Base-by-base conservation (phyloP, 129 eudicot species). In the Flaveria brownii region DNA sequence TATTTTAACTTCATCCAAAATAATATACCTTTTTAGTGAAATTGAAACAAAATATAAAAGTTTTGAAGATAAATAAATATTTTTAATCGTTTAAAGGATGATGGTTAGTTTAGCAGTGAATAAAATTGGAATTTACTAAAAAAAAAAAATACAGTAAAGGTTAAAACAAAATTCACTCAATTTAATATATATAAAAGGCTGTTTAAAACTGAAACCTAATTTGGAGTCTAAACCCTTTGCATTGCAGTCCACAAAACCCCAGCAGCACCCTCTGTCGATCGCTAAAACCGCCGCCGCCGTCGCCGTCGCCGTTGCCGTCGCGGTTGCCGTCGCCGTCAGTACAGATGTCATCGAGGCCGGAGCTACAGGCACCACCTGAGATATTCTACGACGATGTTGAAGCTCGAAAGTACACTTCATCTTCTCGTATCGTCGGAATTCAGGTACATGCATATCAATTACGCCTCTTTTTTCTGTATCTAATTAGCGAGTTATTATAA, bases 381-480 rank as follows among this genome's bases (percentile, higher is more conserved):
- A 89, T 95, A 55, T 95, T 95, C 83, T 91, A 95, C 68, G 90
- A 95, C 63, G 97, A 95, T 13, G 85, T 83, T 49, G 99, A 95
- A 85, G 99, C 97, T 84, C 94, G 97, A 41, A 95, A 91, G 66
- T 95, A 95, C 88, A 91, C 97, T 20, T 95, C 99, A 10, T 95
- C 99, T 23, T 95, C 99, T 72, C 97, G 97, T 80, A 91, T 95
- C 75, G 91, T 95, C 56, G 96, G 84, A 77, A 95, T 95, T 83
- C 99, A 94, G 99, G 98, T 94, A 78, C 39, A 56, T 12, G 0
- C 9, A 20, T 36, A 5, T 70, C 5, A 43, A 26, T 78, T 43
- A 22, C 14, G 11, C 25, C 7, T 71, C 41, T 49, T 76, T 17
- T 71, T 23, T 23, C 33, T 15, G 28, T 60, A 33, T 60, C 49